phyloP scores from a whole-genome alignment of 345 rosid genomes.

The Hibiscus syriacus region DNA sequence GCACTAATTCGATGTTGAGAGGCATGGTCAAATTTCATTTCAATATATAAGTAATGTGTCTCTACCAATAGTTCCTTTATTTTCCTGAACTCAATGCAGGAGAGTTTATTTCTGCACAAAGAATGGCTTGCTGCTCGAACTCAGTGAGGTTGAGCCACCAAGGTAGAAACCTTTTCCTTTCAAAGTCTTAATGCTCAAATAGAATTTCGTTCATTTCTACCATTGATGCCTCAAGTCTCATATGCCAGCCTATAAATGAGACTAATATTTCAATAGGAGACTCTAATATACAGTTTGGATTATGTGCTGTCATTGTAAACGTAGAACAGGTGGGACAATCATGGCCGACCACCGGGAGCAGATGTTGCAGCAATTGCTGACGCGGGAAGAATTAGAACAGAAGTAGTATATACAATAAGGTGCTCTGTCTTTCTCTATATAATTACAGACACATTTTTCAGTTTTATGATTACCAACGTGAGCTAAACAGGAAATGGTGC shows the following conservation, averaged over 20 bases:
- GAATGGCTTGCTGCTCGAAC: slow-evolving; percentile 47
- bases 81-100: slow-evolving; percentile 25
- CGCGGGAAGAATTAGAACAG: slow-evolving; percentile 39
- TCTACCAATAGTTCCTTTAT: not conserved
- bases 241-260: too few species aligned
- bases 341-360: slow-evolving; percentile 59
- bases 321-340: slow-evolving; percentile 59
- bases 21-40: not conserved
- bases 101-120: slow-evolving; percentile 55
- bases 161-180: slow-evolving; percentile 32
- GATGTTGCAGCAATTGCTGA: slow-evolving; percentile 54
- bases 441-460: too few species aligned
- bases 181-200: slow-evolving; percentile 3
- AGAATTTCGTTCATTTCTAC: not conserved
- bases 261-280: too few species aligned
- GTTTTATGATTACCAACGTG: too few species aligned
- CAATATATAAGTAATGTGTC: not conserved
- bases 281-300: too few species aligned
- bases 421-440: slow-evolving; percentile 12
- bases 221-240: too few species aligned
- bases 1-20: not conserved
- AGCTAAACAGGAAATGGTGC: too few species aligned
- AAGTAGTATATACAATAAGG: slow-evolving; percentile 54
- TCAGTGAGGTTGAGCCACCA: slow-evolving; percentile 39
- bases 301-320: too few species aligned